Conservation (phyloP, 352 stramenopile genomes). For the Globisporangium okanoganense region DNA sequence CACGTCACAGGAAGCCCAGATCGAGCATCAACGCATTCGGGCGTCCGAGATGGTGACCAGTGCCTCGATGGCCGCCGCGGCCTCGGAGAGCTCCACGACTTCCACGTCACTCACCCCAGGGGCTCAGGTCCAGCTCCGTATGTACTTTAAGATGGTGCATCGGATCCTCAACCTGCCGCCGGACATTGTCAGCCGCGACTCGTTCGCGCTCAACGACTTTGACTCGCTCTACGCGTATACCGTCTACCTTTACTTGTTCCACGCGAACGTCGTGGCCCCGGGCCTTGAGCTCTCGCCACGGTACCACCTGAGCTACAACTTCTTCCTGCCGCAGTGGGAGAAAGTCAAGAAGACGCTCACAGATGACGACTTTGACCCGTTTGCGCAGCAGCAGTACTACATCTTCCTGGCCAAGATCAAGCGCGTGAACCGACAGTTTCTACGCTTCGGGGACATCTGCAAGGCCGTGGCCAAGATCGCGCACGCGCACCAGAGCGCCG, state of each 20-base stretch:
- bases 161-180: conserved; percentile 47
- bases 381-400: conserved; percentile 70
- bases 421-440: conserved; percentile 55
- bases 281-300: conserved; percentile 36
- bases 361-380: conserved; percentile 56
- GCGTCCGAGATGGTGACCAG: conserved; percentile 28
- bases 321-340: conserved; percentile 57
- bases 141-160: conserved; percentile 69
- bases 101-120: conserved; percentile 47
- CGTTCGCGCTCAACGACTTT: conserved; percentile 72
- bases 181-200: conserved; percentile 60
- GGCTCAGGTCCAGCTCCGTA: conserved; percentile 57
- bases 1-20: conserved; percentile 39
- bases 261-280: conserved; percentile 56
- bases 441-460: conserved; percentile 55
- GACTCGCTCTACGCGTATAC: conserved; percentile 65
- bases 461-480: conserved; percentile 44
- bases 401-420: conserved; percentile 72
- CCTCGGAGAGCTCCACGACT: conserved; percentile 44
- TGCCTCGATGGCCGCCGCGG: conserved; percentile 17
- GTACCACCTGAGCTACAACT: conserved; percentile 56
- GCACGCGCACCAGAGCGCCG: conserved; percentile 43
- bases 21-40: conserved; percentile 50
- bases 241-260: conserved; percentile 61
- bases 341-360: conserved; percentile 58